These are phyloP conservation scores for Sequoiadendron giganteum DNA, from an alignment of 75 land plant species.

Conservation along the genomic window DNA sequence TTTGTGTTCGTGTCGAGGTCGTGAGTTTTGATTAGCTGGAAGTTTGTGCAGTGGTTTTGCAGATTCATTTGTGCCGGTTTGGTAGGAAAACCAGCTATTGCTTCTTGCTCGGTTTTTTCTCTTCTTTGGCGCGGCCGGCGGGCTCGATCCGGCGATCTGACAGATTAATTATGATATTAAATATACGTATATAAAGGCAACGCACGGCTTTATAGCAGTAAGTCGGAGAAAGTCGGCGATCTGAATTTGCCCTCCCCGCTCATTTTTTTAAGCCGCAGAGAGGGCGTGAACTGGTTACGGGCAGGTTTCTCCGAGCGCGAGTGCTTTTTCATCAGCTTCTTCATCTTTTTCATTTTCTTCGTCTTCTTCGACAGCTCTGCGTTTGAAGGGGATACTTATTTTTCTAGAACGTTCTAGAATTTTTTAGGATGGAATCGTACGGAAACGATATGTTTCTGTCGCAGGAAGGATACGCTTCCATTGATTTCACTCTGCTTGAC, in stretches of 20 bases:
- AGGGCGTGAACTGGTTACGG: neutral
- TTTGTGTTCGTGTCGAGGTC: neutral
- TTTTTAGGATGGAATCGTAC: constrained; percentile 8
- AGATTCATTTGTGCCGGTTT: neutral
- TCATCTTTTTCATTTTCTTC: no score
- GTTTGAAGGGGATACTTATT: neutral
- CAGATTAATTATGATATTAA: constrained; percentile 9
- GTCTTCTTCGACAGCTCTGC: neutral
- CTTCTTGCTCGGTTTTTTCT: neutral
- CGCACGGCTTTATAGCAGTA: neutral
- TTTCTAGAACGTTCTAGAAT: neutral
- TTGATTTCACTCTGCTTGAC: constrained; percentile 22
- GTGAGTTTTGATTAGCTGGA: neutral
- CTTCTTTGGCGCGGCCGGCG: constrained; percentile 2
- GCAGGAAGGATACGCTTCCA: constrained; percentile 17
- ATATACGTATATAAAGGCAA: neutral
- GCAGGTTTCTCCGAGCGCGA: neutral
- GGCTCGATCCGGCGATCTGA: constrained; percentile 13
- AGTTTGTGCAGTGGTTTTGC: neutral
- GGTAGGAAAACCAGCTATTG: neutral
- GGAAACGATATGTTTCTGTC: constrained; percentile 12
- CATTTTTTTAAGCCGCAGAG: neutral
- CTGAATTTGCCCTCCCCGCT: constrained; percentile 3
- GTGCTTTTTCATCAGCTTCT: neutral
- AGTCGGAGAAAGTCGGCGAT: neutral